Percentiles rank a stretch among this genome's conserved stretches.
These are phyloP conservation scores for Chrysoporthe cubensis DNA, from an alignment of 2,329 filamentous ascomycete species.

Conservation along the genomic window DNA sequence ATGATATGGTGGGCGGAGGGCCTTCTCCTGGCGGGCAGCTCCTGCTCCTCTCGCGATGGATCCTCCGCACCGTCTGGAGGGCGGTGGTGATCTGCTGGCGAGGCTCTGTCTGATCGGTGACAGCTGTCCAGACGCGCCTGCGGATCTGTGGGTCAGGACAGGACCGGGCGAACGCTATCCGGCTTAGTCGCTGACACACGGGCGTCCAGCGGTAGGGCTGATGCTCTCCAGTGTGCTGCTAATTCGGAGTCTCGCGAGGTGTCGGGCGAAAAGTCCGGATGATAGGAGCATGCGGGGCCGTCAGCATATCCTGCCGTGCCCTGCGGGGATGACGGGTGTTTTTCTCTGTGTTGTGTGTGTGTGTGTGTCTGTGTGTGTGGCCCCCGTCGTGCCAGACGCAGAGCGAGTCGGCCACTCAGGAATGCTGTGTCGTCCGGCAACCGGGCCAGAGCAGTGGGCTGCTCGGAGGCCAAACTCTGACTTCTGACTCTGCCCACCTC, in stretches of 20 bases:
- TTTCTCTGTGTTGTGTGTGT: background rate
- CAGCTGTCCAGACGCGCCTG: conserved; percentile 2
- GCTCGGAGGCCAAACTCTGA: no score
- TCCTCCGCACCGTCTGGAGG: background rate
- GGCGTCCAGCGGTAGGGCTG: conserved; percentile 14
- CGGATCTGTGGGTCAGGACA: background rate
- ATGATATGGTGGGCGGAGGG: no score
- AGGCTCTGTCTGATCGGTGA: background rate
- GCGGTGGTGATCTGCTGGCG: background rate
- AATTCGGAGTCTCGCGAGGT: conserved; percentile 5
- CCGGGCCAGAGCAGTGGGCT: background rate
- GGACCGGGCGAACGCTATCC: conserved; percentile 27
- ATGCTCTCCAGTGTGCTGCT: conserved; percentile 5
- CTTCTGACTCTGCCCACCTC: background rate
- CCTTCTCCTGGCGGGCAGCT: background rate
- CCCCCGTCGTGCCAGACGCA: background rate
- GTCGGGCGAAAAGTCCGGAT: conserved; percentile 6
- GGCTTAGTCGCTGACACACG: conserved; percentile 9
- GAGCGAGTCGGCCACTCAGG: background rate
- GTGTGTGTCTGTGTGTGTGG: no score
- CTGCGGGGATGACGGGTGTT: background rate
- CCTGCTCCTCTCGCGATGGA: background rate
- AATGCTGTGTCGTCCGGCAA: conserved; percentile 12
- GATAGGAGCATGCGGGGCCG: background rate
- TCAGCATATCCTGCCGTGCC: background rate